Percentiles rank a stretch among this genome's conserved stretches.
Evolutionary conservation across 2,329 filamentous ascomycete genomes (phyloP).

Genomic region (Fusarium acutatum): DNA sequence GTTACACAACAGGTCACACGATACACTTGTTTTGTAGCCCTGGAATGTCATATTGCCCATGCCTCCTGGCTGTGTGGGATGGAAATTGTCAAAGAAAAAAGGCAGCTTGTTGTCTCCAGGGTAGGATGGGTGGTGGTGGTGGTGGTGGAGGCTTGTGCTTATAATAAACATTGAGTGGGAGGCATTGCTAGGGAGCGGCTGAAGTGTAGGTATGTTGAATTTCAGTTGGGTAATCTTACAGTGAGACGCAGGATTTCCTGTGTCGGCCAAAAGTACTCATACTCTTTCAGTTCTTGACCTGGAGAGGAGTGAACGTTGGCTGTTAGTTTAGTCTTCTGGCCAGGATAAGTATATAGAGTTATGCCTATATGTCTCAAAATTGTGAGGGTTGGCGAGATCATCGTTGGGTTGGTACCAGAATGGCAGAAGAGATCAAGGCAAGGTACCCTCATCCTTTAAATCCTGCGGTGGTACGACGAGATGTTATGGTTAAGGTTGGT

Average conservation of each 20-base stretch:
- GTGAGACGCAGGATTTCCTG: background rate
- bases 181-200: background rate
- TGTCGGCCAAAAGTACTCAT: background rate
- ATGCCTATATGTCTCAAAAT: slow-evolving; percentile 7
- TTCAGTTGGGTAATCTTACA: background rate
- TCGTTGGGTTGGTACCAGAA: background rate
- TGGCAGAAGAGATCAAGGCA: background rate
- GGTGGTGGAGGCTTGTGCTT: background rate
- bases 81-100: background rate
- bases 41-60: background rate
- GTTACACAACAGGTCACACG: background rate
- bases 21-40: slow-evolving; percentile 11
- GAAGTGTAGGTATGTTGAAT: background rate
- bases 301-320: background rate
- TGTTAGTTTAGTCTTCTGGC: background rate
- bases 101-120: background rate
- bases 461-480: background rate
- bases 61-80: background rate
- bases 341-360: background rate
- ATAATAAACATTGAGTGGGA: background rate
- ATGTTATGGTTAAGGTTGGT: background rate
- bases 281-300: background rate
- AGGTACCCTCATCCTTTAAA: background rate
- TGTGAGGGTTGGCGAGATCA: slow-evolving; percentile 1
- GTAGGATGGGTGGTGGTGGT: background rate